phyloP scores from a whole-genome alignment of 2,329 filamentous ascomycete species.

The Teratosphaeria nubilosa region DNA sequence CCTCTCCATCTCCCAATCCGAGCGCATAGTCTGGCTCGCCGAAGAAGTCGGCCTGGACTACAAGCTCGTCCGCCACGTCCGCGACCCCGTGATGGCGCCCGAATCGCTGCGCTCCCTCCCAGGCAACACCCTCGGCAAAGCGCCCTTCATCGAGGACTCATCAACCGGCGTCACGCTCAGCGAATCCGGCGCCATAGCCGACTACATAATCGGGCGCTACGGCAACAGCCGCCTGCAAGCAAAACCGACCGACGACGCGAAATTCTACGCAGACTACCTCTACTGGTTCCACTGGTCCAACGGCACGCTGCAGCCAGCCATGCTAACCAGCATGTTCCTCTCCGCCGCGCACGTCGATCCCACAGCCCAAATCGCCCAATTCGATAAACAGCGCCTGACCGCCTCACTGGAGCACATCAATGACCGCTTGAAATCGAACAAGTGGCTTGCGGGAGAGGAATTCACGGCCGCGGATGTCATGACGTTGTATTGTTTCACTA shows the following conservation, averaged over 20 bases:
- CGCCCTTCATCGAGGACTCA: slow-evolving; percentile 3
- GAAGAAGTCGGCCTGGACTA: slow-evolving; percentile 54
- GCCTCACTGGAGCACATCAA: slow-evolving; percentile 2
- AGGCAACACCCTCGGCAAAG: not conserved
- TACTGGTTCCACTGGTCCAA: slow-evolving; percentile 46
- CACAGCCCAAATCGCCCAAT: slow-evolving; percentile 27
- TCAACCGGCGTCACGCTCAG: slow-evolving; percentile 1
- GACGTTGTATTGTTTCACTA: slow-evolving; percentile 51
- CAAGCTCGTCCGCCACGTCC: slow-evolving; percentile 36
- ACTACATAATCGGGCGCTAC: slow-evolving; percentile 29
- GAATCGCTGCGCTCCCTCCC: slow-evolving; percentile 11
- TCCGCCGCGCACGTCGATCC: slow-evolving; percentile 15
- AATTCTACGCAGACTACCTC: slow-evolving; percentile 49
- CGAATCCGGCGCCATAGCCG: slow-evolving; percentile 1
- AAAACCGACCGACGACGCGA: slow-evolving; percentile 28
- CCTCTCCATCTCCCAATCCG: slow-evolving; percentile 45
- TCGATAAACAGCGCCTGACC: slow-evolving; percentile 41
- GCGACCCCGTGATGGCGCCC: slow-evolving; percentile 29
- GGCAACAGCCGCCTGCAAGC: slow-evolving; percentile 42
- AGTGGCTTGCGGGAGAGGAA: slow-evolving; percentile 50
- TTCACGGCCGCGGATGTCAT: slow-evolving; percentile 60
- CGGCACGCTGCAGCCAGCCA: slow-evolving; percentile 28
- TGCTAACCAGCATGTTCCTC: slow-evolving; percentile 16
- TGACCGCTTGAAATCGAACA: slow-evolving; percentile 16
- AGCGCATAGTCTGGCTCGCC: slow-evolving; percentile 54